phyloP scores from a whole-genome alignment of 352 stramenopile species.

The Globisporangium lucens region DNA sequence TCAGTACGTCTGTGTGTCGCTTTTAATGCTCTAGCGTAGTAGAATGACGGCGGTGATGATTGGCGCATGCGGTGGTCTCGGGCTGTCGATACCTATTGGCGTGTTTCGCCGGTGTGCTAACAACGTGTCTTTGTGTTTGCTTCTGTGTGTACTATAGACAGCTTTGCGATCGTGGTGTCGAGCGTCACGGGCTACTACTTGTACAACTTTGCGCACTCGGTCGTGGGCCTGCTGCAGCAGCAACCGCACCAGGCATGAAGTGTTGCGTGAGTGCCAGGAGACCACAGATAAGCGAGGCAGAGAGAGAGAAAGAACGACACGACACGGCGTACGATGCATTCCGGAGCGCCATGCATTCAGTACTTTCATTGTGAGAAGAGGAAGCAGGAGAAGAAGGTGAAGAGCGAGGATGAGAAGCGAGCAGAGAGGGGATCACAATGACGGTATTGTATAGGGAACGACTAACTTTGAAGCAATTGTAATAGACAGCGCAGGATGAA shows the following conservation, averaged over 20 bases:
- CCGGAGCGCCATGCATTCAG: not conserved
- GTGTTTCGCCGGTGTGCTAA: not conserved
- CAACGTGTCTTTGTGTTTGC: not conserved
- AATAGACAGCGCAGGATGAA: conserved; percentile 7
- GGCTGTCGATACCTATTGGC: not conserved
- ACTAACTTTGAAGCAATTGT: conserved; percentile 9
- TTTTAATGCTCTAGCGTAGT: not conserved
- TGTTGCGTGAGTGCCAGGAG: not conserved
- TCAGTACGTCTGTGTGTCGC: conserved; percentile 50
- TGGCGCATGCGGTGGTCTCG: not conserved
- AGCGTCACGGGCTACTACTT: conserved; percentile 77
- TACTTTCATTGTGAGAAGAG: not conserved
- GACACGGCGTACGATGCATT: not conserved
- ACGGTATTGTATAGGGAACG: conserved; percentile 9
- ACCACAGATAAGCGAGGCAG: not conserved
- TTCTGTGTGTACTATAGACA: conserved; percentile 34
- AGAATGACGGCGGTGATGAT: not conserved
- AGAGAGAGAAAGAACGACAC: not conserved
- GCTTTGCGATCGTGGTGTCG: conserved; percentile 64
- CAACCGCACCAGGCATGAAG: conserved; percentile 7
- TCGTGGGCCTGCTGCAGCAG: conserved; percentile 44
- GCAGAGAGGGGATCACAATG: not conserved
- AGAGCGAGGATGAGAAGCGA: not conserved
- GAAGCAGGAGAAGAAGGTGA: not conserved
- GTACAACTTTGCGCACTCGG: conserved; percentile 55